phyloP scores from a whole-genome alignment of 2,329 filamentous ascomycete genomes.

The Nannizziopsis barbatae region DNA sequence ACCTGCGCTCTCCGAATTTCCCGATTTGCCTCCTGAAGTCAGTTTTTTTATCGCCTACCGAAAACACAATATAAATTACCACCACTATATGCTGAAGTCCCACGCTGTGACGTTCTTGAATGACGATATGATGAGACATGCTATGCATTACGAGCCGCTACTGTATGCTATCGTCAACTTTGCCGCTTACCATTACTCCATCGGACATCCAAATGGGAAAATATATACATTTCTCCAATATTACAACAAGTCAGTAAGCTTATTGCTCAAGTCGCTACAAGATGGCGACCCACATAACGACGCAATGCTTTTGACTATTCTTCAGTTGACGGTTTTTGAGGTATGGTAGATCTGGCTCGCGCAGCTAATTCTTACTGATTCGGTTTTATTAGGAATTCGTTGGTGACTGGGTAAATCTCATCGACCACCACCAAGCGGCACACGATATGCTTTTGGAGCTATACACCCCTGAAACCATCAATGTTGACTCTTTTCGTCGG shows the following conservation, averaged over 20 bases:
- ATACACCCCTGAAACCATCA: conserved; percentile 64
- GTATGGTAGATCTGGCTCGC: conserved; percentile 38
- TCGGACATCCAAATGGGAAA: conserved; percentile 58
- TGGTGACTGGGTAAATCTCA: conserved; percentile 88
- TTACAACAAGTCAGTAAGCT: conserved; percentile 75
- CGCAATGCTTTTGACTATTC: conserved; percentile 69
- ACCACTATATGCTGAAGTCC: conserved; percentile 69
- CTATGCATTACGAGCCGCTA: conserved; percentile 65
- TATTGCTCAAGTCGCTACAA: conserved; percentile 61
- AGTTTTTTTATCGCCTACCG: conserved; percentile 72
- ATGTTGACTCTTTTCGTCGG: conserved; percentile 57
- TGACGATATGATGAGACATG: conserved; percentile 57
- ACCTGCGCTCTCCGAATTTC: conserved; percentile 18
- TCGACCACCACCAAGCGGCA: conserved; percentile 85
- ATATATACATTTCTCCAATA: conserved; percentile 76
- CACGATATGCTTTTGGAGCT: conserved; percentile 66
- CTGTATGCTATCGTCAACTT: conserved; percentile 82
- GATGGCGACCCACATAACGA: conserved; percentile 59
- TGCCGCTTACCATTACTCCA: conserved; percentile 70
- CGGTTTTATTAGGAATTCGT: conserved; percentile 61
- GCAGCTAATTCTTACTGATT: conserved; percentile 13
- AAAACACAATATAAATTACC: conserved; percentile 61
- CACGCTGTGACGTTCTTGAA: conserved; percentile 65
- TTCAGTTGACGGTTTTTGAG: conserved; percentile 90
- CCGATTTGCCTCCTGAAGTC: conserved; percentile 49